Percentiles rank a stretch among this genome's conserved stretches.
Evolutionary conservation across 192 early-diverging fungal genomes (phyloP).

Genomic region (Rhizophlyctis rosea): DNA sequence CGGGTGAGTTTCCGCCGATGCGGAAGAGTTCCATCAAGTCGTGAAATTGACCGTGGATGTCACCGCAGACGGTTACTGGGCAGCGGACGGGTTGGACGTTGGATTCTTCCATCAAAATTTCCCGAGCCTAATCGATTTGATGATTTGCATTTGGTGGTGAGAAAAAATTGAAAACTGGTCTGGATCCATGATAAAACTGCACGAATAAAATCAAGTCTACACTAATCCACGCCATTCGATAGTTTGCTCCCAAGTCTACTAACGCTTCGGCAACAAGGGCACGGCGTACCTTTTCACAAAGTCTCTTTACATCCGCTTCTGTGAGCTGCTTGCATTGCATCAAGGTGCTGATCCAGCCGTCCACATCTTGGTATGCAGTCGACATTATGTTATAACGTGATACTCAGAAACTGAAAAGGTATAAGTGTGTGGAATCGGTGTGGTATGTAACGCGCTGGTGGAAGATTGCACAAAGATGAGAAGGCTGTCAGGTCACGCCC

Average conservation of each 20-base stretch:
- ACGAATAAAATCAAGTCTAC: too few species aligned
- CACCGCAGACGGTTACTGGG: conserved; percentile 97
- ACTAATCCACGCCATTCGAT: too few species aligned
- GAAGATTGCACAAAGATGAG: too few species aligned
- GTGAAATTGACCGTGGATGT: conserved; percentile 98
- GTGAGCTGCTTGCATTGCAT: conserved; percentile 93
- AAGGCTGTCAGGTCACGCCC: too few species aligned
- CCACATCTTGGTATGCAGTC: too few species aligned
- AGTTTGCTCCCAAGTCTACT: not conserved
- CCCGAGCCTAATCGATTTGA: conserved; percentile 74
- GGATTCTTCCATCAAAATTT: conserved; percentile 92
- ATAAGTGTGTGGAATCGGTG: too few species aligned
- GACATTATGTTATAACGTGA: too few species aligned
- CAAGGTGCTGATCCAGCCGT: conserved; percentile 87
- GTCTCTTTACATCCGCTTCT: conserved; percentile 90
- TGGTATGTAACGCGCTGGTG: too few species aligned
- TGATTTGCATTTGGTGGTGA: conserved; percentile 24
- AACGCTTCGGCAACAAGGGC: not conserved
- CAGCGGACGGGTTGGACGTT: conserved; percentile 96
- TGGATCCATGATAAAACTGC: too few species aligned
- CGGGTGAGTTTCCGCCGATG: conserved; percentile 92
- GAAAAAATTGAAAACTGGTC: too few species aligned
- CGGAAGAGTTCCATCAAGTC: conserved; percentile 91
- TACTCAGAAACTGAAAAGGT: too few species aligned
- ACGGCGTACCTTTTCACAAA: conserved; percentile 87